Base-by-base conservation (phyloP, 768 basidiomycete genomes). In the Pholiota microspora region DNA sequence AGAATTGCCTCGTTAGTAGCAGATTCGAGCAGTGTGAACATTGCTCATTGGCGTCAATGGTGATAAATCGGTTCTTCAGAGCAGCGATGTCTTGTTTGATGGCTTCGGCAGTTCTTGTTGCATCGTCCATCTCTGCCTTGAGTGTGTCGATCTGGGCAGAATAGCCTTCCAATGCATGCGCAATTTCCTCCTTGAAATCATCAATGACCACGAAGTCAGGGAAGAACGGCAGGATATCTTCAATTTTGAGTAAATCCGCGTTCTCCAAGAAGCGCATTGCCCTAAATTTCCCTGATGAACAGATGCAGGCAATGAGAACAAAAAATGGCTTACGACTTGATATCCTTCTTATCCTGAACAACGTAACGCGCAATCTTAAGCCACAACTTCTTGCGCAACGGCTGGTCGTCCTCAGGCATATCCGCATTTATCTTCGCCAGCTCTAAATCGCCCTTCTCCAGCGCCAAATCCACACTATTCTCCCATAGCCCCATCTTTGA, bases 191-290 rank as follows among this genome's bases (percentile, higher is more conserved):
- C 69, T 99, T 99, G 81, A 99, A 98, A 67, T 98, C 97, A 67
- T 98, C 97, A 60, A 99, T 98, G 55, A 98, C 92, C 10, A 96
- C 94, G 67, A 99, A 99, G 72, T 98, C 96, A 2, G 97, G 96
- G 85, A 99, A 98, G 85, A 98, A 99, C 4, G 97, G 97, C 15
- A 99, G 75, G 57, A 99, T 97, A 66, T 99, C 97, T 67, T 99
- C 97, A 59, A 99, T 96, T 72, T 98, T 98, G 66, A 99, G 83
- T 31, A 98, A 73, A 62, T 92, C 87, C 0, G 97, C 96, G 59
- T 92, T 88, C 67, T 98, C 94, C 62, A 98, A 77, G 76, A 99
- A 98, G 18, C 83, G 84, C 93, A 98, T 98, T 16, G 97, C 97
- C 50, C 96, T 99, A 21, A 7, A 67, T 24, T n/a, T 49, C 52